Conservation (phyloP, 225 moss, liverwort and hornwort genomes). For the Sphagnum tenellum region DNA sequence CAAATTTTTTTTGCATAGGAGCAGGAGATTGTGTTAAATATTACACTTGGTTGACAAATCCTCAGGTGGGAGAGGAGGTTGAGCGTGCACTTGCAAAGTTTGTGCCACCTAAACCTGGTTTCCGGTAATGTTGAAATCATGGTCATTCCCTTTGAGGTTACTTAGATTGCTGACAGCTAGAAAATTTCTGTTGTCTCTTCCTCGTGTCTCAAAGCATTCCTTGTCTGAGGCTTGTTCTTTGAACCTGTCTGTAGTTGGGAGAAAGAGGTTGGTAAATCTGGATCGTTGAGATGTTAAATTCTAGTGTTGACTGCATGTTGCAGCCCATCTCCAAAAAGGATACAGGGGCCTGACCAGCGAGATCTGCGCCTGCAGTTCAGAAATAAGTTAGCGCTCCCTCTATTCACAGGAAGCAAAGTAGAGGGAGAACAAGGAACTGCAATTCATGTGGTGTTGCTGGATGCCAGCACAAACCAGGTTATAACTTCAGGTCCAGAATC, state of each 20-base stretch:
- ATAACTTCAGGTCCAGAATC: conserved; percentile 31
- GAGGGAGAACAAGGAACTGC: conserved; percentile 52
- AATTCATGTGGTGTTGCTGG: conserved; percentile 43
- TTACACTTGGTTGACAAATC: too few species aligned
- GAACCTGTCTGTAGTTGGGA: too few species aligned
- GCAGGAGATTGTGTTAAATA: too few species aligned
- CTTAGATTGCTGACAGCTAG: too few species aligned
- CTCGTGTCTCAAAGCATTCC: too few species aligned
- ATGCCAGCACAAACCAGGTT: conserved; percentile 31
- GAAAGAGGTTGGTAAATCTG: too few species aligned
- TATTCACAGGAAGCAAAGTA: conserved; percentile 55
- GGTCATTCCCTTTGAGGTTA: too few species aligned
- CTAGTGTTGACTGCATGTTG: too few species aligned
- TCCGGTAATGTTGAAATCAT: conserved; percentile 15
- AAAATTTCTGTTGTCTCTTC: too few species aligned
- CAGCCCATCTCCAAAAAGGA: conserved; percentile 44
- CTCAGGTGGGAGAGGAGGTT: conserved; percentile 75
- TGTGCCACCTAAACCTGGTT: conserved; percentile 50
- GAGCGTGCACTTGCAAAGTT: conserved; percentile 67
- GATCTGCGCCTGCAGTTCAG: conserved; percentile 44
- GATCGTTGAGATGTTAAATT: too few species aligned
- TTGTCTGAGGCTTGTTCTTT: too few species aligned
- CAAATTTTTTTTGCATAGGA: too few species aligned
- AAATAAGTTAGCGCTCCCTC: conserved; percentile 45
- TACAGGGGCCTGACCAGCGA: conserved; percentile 31